These are phyloP conservation scores for Leccinum arenicola DNA, from an alignment of 768 basidiomycete species.

Conservation along the genomic window DNA sequence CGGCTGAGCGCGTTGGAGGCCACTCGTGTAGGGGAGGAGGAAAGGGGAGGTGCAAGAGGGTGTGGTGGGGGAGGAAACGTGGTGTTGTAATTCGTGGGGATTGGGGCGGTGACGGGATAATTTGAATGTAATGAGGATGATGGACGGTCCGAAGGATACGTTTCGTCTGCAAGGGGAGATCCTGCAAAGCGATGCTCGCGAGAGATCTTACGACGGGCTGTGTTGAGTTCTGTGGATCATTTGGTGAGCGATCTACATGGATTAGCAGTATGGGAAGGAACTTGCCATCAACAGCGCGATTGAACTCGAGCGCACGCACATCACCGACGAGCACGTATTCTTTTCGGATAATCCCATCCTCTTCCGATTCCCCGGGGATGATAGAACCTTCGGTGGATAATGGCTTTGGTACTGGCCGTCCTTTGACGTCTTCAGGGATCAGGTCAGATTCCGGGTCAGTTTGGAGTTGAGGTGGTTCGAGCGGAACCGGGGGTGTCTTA, in stretches of 20 bases:
- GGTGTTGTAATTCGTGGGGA: constrained; percentile 34
- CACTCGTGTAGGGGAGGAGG: constrained; percentile 65
- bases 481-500: constrained; percentile 14
- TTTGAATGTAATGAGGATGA: constrained; percentile 23
- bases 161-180: constrained; percentile 49
- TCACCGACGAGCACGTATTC: constrained; percentile 97
- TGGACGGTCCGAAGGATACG: constrained; percentile 36
- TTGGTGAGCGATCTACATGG: constrained; percentile 10
- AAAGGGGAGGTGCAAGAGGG: constrained; percentile 50
- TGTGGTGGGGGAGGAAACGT: constrained; percentile 70
- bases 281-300: constrained; percentile 86
- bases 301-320: constrained; percentile 86
- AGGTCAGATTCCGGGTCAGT: constrained; percentile 11
- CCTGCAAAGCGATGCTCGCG: constrained; percentile 53
- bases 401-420: constrained; percentile 16
- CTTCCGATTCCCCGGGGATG: constrained; percentile 82
- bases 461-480: constrained; percentile 14
- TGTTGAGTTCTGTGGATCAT: constrained; percentile 54
- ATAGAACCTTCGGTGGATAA: constrained; percentile 58
- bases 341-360: constrained; percentile 72
- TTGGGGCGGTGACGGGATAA: constrained; percentile 22
- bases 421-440: constrained; percentile 13
- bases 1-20: constrained; percentile 75
- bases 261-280: not conserved
- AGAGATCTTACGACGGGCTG: constrained; percentile 55